Conservation (phyloP, 441 rosid species). For the Euphorbia corollata region DNA sequence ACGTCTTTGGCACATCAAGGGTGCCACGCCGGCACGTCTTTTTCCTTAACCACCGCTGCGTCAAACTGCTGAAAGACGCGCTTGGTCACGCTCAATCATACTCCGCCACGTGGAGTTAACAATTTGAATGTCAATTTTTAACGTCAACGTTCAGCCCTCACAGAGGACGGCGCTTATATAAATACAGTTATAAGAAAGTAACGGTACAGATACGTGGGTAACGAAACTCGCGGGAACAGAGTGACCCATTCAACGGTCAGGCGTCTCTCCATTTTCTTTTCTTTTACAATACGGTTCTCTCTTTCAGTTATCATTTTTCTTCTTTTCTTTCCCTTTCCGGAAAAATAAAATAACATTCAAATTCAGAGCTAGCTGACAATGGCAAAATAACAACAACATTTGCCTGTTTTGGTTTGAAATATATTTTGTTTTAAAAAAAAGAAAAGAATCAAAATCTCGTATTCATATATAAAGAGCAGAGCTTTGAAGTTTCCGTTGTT, state of each 20-base stretch:
- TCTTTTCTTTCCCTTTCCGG: background rate
- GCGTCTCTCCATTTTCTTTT: background rate
- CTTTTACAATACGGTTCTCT: background rate
- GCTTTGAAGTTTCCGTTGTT: constrained; percentile 15
- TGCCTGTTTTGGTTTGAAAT: constrained; percentile 5
- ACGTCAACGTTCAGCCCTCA: background rate
- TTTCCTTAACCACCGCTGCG: background rate
- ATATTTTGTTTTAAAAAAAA: background rate
- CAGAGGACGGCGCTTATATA: constrained; percentile 9
- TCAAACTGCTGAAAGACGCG: constrained; percentile 8
- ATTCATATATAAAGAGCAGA: background rate
- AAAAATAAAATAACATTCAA: background rate
- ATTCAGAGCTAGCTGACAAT: background rate
- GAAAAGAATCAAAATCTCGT: too few species aligned
- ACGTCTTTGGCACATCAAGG: background rate
- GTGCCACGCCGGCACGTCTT: constrained; percentile 9
- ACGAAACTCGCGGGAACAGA: constrained; percentile 42
- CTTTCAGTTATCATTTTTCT: background rate
- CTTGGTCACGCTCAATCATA: background rate
- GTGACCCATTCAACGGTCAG: constrained; percentile 29
- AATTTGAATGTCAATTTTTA: background rate
- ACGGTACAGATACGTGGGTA: background rate
- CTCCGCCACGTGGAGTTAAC: background rate
- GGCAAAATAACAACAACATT: background rate
- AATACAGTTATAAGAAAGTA: constrained; percentile 7